Base-by-base conservation (phyloP, 1,284 basidiomycete species). In the Apiotrichum porosum region DNA sequence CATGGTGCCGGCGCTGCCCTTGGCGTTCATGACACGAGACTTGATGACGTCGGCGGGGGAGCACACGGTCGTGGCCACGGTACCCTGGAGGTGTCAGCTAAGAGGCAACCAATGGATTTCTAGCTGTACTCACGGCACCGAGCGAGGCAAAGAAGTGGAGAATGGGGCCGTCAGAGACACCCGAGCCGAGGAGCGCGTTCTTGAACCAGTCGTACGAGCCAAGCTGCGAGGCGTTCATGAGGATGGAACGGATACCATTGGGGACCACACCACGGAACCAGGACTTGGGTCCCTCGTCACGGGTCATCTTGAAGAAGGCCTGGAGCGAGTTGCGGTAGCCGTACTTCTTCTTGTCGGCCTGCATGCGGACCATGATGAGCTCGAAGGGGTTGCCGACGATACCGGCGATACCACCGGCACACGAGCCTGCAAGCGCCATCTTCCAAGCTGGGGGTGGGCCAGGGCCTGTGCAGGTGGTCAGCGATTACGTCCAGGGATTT, bases 151-250 rank as follows among this genome's bases (percentile, higher is more conserved):
- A 81, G 62, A 91, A 89, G 67, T 93, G 90, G 46, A 83, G 81
- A 12, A 76, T 69, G 38, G 90, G 86, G 57, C 90, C 89, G 58
- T 93, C 90, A 2, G 83, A 67, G 61, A 92, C 85, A 10, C 71
- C 62, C 1, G 81, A 82, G 65, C 83, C 82, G 34, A 93, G 69
- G 10, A 93, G 75, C 60, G 85, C 80, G 4, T 81, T 76, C 72
- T 94, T 93, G 81, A 91, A 91, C 66, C 86, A 87, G 70, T 93
- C 90, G 66, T 93, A 93, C 19, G 86, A 88, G 3, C 87, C 89
- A 15, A 93, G 81, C 70, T 94, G 90, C 69, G 84, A 86, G 35
- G 88, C 86, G 69, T 92, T 93, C 90, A 93, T 93, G 54, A 94
- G 72, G 4, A 93, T 68, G 1, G 88, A 85, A 67, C 90, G 81